Base-by-base conservation (phyloP, 768 basidiomycete species). In the Boletus coccyginus region DNA sequence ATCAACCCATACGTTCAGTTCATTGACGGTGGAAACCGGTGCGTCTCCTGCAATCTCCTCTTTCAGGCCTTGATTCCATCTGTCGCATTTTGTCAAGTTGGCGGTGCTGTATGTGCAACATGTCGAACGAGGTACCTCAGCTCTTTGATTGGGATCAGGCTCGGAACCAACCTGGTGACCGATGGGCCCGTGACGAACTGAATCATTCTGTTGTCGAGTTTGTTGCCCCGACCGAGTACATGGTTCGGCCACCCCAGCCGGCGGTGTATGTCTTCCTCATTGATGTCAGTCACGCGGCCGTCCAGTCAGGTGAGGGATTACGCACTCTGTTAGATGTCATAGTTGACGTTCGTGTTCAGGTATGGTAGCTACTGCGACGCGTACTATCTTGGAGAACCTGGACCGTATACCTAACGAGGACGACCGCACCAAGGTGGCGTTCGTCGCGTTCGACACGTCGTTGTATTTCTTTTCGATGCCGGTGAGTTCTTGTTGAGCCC, bases 51-150 rank as follows among this genome's bases (percentile, higher is more conserved):
- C 40, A 40, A 7, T n/a, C 36, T 47, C 16, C 2, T 24, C 35
- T 10, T 35, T 43, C 7, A 5, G 3, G 12, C 7, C 36, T 35
- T 50, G 35, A 48, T 54, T 54, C 58, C 35, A 65, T 55, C n/a
- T 33, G 4, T 41, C 2, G 2, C 32, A 5, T 38, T 11, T 45
- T 27, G 14, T 54, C 21, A 53, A 89, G 90, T 60, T 99, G 97
- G 97, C 90, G 97, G 70, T 99, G 97, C 73, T 96, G 94, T 74
- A 94, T 99, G 94, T 99, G 97, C 73, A 92, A 89, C 66, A 86
- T 98, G 82, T 90, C 92, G 41, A 99, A 98, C 70, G 97, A 98
- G 73, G 95, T 98, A 1, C 97, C 97, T 24, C 95, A 98, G 65
- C 78, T 97, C 50, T 98, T 98, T 69, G 97, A 99, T 70, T 99